Percentiles rank a stretch among this genome's conserved stretches.
phyloP scores from a whole-genome alignment of 495 filamentous ascomycete species.

The Penicillium daleae region DNA sequence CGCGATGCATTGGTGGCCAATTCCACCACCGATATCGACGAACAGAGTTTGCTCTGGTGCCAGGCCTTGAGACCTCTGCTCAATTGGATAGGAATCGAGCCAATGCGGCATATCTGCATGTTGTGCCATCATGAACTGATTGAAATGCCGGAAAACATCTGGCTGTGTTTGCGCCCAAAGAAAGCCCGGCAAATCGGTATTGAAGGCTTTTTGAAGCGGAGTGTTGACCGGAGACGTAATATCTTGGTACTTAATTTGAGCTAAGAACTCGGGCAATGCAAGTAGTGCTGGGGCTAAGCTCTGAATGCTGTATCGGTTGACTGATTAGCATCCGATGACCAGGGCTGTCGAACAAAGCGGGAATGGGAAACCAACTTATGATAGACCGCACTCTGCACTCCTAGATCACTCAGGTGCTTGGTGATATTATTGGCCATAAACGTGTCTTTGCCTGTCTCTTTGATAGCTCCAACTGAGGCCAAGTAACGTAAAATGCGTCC shows the following conservation, averaged over 20 bases:
- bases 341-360: neutral
- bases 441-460: slow-evolving; percentile 33
- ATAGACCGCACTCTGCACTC: slow-evolving; percentile 26
- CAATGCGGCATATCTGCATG: slow-evolving; percentile 26
- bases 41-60: slow-evolving; percentile 29
- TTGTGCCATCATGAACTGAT: slow-evolving; percentile 39
- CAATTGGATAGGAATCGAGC: slow-evolving; percentile 33
- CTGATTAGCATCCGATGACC: neutral
- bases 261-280: slow-evolving; percentile 38
- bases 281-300: slow-evolving; percentile 21
- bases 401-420: slow-evolving; percentile 15
- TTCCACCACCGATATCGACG: slow-evolving; percentile 53
- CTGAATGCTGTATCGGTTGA: slow-evolving; percentile 27
- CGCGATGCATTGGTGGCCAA: slow-evolving; percentile 49
- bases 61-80: slow-evolving; percentile 7
- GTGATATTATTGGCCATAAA: slow-evolving; percentile 40
- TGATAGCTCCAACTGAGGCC: slow-evolving; percentile 35
- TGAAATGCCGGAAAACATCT: slow-evolving; percentile 31
- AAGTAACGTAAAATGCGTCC: slow-evolving; percentile 46
- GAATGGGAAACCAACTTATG: slow-evolving; percentile 6
- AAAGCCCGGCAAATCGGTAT: slow-evolving; percentile 40
- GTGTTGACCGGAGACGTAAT: slow-evolving; percentile 32
- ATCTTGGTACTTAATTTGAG: slow-evolving; percentile 38
- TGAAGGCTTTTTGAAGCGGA: slow-evolving; percentile 34
- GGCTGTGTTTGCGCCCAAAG: slow-evolving; percentile 36